A percentile compares a stretch with the other conserved stretches of the same genome.
These are phyloP conservation scores for Candida nemodendra DNA, from an alignment of 805 yeast genomes.

Conservation along the genomic window DNA sequence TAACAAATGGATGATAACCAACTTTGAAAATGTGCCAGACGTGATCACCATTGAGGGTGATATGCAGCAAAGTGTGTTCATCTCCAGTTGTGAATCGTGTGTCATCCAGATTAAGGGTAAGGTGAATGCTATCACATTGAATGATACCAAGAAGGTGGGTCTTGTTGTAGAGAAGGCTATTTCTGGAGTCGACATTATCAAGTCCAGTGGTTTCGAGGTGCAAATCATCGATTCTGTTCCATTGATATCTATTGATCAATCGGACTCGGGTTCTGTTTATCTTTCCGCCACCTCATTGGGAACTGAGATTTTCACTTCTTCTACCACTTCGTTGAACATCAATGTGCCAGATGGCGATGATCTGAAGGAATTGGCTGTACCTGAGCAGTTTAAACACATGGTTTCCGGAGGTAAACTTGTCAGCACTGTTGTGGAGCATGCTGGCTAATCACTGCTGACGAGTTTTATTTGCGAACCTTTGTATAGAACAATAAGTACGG, in stretches of 20 bases:
- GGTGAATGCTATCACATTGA: conserved; percentile 81
- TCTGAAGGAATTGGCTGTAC: conserved; percentile 76
- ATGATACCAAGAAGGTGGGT: conserved; percentile 69
- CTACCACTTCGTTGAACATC: conserved; percentile 81
- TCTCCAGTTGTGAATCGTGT: conserved; percentile 73
- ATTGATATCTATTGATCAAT: conserved; percentile 81
- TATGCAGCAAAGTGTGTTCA: conserved; percentile 84
- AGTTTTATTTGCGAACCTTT: neutral
- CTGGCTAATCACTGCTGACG: conserved; percentile 45
- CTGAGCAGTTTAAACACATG: conserved; percentile 87
- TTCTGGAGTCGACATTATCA: conserved; percentile 85
- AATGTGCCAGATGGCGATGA: conserved; percentile 80
- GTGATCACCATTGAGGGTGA: conserved; percentile 72
- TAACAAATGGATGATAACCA: conserved; percentile 86
- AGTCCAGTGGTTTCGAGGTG: conserved; percentile 74
- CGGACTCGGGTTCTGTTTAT: conserved; percentile 82
- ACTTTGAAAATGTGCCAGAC: conserved; percentile 63
- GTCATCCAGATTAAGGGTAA: conserved; percentile 87
- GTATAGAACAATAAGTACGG: neutral
- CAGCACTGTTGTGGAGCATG: conserved; percentile 78
- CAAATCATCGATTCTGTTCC: conserved; percentile 85
- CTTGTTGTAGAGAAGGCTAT: conserved; percentile 81
- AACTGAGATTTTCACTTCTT: conserved; percentile 79
- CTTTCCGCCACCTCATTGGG: conserved; percentile 68
- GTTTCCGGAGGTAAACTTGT: conserved; percentile 59